Conservation (phyloP, 495 filamentous ascomycete species). For the Xylaria bambusicola region DNA sequence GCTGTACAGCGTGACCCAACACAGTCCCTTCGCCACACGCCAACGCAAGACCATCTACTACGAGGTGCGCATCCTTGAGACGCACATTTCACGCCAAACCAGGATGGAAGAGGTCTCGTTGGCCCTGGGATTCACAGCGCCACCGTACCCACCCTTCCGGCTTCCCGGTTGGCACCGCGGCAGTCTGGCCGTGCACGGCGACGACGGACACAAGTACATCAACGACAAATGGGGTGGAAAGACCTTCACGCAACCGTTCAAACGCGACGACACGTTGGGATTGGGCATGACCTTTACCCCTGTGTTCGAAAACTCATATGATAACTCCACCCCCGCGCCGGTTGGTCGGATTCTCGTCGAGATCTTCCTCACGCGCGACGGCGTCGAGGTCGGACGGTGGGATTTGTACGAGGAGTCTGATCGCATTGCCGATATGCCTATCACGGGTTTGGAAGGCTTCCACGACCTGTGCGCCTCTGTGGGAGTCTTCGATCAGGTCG, state of each 20-base stretch:
- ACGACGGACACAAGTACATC: constrained; percentile 85
- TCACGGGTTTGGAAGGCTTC: constrained; percentile 75
- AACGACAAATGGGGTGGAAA: constrained; percentile 85
- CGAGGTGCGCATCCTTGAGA: constrained; percentile 69
- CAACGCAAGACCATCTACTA: constrained; percentile 70
- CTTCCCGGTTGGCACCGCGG: constrained; percentile 90
- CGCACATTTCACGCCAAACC: constrained; percentile 35
- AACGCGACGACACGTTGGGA: constrained; percentile 48
- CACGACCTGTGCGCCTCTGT: constrained; percentile 81
- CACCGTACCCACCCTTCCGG: constrained; percentile 84
- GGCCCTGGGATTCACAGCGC: constrained; percentile 75
- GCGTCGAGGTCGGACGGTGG: constrained; percentile 67
- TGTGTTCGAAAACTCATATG: constrained; percentile 17
- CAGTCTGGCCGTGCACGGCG: constrained; percentile 82
- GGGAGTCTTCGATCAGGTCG: constrained; percentile 71
- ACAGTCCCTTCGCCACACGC: constrained; percentile 66
- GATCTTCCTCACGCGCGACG: constrained; percentile 80
- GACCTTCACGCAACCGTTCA: constrained; percentile 61
- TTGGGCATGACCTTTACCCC: constrained; percentile 69
- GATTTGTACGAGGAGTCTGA: constrained; percentile 84
- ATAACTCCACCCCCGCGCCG: too few relatives aligned
- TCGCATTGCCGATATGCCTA: constrained; percentile 57
- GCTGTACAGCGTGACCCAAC: constrained; percentile 67
- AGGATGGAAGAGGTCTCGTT: constrained; percentile 67
- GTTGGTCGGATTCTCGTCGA: constrained; percentile 54